Conservation (phyloP, 495 filamentous ascomycete species). For the Tuber indicum region DNA sequence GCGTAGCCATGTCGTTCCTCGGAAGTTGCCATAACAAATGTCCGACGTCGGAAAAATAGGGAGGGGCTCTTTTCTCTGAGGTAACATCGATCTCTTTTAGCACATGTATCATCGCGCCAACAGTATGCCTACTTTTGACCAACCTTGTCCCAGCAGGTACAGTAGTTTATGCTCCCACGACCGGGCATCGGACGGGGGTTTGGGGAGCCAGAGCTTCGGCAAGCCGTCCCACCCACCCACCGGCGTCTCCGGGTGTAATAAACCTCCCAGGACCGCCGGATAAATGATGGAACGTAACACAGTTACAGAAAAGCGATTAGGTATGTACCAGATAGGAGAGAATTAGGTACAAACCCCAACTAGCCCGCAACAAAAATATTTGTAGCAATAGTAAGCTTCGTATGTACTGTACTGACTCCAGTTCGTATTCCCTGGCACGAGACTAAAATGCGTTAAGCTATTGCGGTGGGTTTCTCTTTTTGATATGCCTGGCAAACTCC, state of each 20-base stretch:
- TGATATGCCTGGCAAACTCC: neutral
- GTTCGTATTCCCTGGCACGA: neutral
- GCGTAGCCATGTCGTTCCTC: neutral
- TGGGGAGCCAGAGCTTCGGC: neutral
- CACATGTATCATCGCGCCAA: neutral
- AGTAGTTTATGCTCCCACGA: neutral
- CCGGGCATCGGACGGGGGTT: neutral
- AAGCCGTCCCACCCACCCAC: neutral
- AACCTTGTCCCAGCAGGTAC: neutral
- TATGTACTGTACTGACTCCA: neutral
- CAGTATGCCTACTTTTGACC: neutral
- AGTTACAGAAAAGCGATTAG: constrained; percentile 1
- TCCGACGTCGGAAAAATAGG: neutral
- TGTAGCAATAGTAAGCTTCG: neutral
- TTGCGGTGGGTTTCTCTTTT: neutral
- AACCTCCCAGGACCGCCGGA: neutral
- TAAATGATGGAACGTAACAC: constrained; percentile 1
- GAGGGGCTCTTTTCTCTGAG: neutral
- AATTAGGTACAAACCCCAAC: neutral
- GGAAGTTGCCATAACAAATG: neutral
- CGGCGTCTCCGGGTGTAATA: constrained; percentile 2
- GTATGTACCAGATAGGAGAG: neutral
- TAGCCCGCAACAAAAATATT: neutral
- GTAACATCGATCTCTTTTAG: neutral
- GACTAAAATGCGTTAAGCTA: neutral